A percentile compares a stretch with the other conserved stretches of the same genome.
phyloP scores from a whole-genome alignment of 768 basidiomycete species.

The Termitomyces sp. region DNA sequence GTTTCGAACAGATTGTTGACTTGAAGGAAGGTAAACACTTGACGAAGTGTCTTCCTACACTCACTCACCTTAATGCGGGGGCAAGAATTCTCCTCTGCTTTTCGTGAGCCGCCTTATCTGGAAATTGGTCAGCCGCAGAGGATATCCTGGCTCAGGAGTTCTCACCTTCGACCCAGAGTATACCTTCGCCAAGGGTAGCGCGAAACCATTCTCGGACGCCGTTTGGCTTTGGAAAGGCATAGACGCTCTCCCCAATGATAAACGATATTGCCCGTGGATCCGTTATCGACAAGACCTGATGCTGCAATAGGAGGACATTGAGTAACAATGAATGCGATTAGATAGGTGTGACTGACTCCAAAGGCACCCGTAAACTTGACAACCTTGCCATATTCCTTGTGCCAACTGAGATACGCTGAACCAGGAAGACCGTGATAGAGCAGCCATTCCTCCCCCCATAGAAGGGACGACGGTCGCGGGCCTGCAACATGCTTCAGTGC shows the following conservation, averaged over 20 bases:
- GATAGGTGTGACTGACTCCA: slow-evolving; percentile 28
- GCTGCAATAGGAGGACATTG: slow-evolving; percentile 29
- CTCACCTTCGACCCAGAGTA: slow-evolving; percentile 63
- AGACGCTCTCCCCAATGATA: slow-evolving; percentile 51
- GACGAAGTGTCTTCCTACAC: not conserved
- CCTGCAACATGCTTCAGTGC: slow-evolving; percentile 47
- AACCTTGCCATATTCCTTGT: slow-evolving; percentile 47
- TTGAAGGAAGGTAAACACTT: slow-evolving; percentile 15
- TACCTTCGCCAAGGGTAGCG: slow-evolving; percentile 56
- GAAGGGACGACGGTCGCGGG: slow-evolving; percentile 40
- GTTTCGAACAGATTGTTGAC: slow-evolving; percentile 50
- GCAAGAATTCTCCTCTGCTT: slow-evolving; percentile 48
- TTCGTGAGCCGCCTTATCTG: slow-evolving; percentile 56
- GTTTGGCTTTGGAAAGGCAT: slow-evolving; percentile 57
- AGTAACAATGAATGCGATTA: slow-evolving; percentile 1
- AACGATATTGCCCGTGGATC: slow-evolving; percentile 50
- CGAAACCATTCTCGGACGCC: slow-evolving; percentile 65
- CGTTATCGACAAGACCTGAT: slow-evolving; percentile 54
- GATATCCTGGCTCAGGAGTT: not conserved
- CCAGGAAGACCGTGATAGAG: slow-evolving; percentile 55
- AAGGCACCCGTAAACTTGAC: slow-evolving; percentile 54
- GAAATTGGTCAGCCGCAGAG: not conserved
- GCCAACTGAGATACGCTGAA: slow-evolving; percentile 48
- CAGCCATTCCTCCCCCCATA: slow-evolving; percentile 63
- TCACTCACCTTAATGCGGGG: slow-evolving; percentile 49